phyloP scores from a whole-genome alignment of 176 grass and related monocot genomes.

The Oryza officinalis region DNA sequence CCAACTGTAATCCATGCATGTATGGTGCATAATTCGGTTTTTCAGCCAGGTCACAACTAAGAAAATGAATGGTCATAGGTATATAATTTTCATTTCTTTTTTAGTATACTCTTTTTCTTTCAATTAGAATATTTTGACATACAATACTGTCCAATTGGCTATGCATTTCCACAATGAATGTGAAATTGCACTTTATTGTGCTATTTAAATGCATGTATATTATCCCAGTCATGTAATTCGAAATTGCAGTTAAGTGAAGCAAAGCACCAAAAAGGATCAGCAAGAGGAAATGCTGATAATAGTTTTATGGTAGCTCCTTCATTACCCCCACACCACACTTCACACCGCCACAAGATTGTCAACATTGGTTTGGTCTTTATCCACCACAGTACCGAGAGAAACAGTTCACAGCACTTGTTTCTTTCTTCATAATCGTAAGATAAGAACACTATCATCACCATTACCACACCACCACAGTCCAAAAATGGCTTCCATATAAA shows the following conservation, averaged over 20 bases:
- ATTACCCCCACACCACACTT: background rate
- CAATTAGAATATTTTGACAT: background rate
- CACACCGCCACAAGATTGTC: background rate
- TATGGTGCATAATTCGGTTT: background rate
- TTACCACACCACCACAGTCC: background rate
- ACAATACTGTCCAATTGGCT: background rate
- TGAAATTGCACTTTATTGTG: background rate
- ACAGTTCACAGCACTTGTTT: background rate
- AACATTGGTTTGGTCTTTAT: background rate
- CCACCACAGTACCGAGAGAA: background rate
- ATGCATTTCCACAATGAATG: background rate
- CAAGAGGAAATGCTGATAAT: background rate
- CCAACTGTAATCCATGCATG: background rate
- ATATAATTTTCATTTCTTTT: background rate
- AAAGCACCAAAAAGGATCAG: background rate
- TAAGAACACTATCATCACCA: background rate
- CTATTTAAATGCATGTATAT: background rate
- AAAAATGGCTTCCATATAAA: background rate
- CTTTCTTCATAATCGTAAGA: background rate
- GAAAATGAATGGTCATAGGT: background rate
- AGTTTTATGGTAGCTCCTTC: background rate
- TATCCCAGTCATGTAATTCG: background rate
- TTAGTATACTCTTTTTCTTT: background rate
- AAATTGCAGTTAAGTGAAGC: background rate
- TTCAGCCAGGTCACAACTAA: background rate